Base-by-base conservation (phyloP, 1,284 basidiomycete genomes). In the Chalciporus piperatoides region DNA sequence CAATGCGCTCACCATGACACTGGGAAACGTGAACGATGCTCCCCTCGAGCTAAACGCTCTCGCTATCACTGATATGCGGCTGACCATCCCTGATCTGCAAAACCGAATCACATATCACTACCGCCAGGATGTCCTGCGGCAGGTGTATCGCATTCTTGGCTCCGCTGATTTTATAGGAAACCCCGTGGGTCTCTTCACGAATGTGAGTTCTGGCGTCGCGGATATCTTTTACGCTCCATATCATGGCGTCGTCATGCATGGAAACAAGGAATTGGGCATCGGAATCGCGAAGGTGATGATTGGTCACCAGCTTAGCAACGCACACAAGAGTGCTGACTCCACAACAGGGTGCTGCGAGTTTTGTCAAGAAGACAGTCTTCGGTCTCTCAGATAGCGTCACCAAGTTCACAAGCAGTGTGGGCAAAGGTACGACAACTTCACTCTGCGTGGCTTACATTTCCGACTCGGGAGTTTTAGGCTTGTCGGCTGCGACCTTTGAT, bases 211-310 rank as follows among this genome's bases (percentile, higher is more conserved):
- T 21, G 97, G 97, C n/a, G 92, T 99, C 7, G 90, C 91, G 41
- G 97, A 99, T 68, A 95, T 99, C 59, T 99, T 99, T 76, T 98
- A 99, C 63, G 97, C 98, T 70, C 97, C 97, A 8, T 98, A 96
- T 75, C 90, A 97, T 55, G 96, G 96, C 32, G 90, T 96, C 30
- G 90, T 99, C 49, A 92, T 97, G 83, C 94, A 97, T 63, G 97
- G 97, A 14, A 95, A 97, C 70, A 87, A 85, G 62, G 97, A 99
- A 60, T 73, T 99, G 15, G 97, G 97, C 1, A 84, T 96, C 55
- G 94, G 97, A n/a, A 93, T 99, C 50, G 97, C 97, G 2, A 91
- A 95, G 76, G 91, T 91, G 25, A 7, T 17, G 28, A 39, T 17
- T 44, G 3, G 52, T 45, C 33, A 48, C 7, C 43, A 45, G 14